These are phyloP conservation scores for Pythium aristosporum DNA, from an alignment of 352 stramenopile genomes.

Conservation along the genomic window DNA sequence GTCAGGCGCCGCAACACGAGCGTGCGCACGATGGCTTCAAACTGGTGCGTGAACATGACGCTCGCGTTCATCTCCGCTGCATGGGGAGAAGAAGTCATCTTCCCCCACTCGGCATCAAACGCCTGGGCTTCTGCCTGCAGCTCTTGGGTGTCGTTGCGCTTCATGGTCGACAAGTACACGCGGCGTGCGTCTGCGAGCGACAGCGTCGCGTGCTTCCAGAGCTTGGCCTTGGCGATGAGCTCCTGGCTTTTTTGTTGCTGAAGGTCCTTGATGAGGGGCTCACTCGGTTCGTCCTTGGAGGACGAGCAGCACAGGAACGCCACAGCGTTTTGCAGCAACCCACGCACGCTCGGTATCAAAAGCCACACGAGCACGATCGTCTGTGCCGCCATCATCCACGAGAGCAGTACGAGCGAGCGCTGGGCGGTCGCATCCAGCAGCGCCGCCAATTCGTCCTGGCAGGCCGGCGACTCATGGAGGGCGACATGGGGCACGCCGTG, in stretches of 20 bases:
- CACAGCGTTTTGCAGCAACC: not conserved
- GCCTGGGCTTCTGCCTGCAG: slow-evolving; percentile 14
- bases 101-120: slow-evolving; percentile 31
- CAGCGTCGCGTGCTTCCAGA: slow-evolving; percentile 17
- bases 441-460: slow-evolving; percentile 25
- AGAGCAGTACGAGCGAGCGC: slow-evolving; percentile 17
- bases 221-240: not conserved
- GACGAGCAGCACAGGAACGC: not conserved
- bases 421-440: slow-evolving; percentile 26
- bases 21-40: slow-evolving; percentile 58
- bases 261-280: not conserved
- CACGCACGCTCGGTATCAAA: slow-evolving; percentile 17
- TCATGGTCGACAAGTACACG: slow-evolving; percentile 30
- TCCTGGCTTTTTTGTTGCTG: slow-evolving; percentile 6
- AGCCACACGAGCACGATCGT: slow-evolving; percentile 21
- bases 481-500: not conserved
- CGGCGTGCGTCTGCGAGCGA: slow-evolving; percentile 19
- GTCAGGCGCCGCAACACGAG: slow-evolving; percentile 55
- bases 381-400: slow-evolving; percentile 19
- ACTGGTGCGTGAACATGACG: slow-evolving; percentile 44
- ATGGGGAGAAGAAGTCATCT: slow-evolving; percentile 21
- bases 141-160: slow-evolving; percentile 12
- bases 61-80: not conserved
- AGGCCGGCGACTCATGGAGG: slow-evolving; percentile 24
- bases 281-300: not conserved